Evolutionary conservation across 192 early-diverging fungal species (phyloP).

Genomic region (Gigaspora rosea): DNA sequence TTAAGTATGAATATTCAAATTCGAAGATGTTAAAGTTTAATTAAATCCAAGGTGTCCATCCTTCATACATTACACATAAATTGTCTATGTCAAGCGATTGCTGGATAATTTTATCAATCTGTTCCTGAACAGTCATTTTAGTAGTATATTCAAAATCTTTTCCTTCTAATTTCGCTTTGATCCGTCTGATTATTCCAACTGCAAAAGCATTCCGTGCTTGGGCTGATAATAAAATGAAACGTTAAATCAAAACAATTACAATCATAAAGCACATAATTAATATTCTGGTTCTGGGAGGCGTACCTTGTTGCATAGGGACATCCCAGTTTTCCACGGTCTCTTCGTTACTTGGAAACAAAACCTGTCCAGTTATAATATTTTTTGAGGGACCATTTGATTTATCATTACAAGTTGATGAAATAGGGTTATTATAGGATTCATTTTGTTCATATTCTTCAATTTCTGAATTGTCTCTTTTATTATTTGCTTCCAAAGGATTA

Average conservation of each 20-base stretch:
- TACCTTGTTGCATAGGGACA: neutral
- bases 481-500: neutral
- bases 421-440: neutral
- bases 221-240: conserved; percentile 26
- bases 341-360: neutral
- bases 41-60: conserved; percentile 88
- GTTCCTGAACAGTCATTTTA: conserved; percentile 62
- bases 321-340: neutral
- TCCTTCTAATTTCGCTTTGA: conserved; percentile 70
- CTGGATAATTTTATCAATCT: conserved; percentile 65
- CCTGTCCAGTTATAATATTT: neutral
- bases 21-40: neutral
- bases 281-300: neutral
- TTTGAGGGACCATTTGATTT: neutral
- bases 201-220: conserved; percentile 62
- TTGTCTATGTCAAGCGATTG: conserved; percentile 69
- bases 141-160: conserved; percentile 52
- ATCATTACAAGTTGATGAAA: neutral
- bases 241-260: neutral
- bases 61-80: conserved; percentile 83
- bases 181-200: conserved; percentile 59
- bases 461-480: neutral
- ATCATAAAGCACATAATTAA: neutral
- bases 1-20: no score
- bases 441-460: neutral